Evolutionary conservation across 2,329 filamentous ascomycete genomes (phyloP).

Genomic region (Plenodomus lindquistii): DNA sequence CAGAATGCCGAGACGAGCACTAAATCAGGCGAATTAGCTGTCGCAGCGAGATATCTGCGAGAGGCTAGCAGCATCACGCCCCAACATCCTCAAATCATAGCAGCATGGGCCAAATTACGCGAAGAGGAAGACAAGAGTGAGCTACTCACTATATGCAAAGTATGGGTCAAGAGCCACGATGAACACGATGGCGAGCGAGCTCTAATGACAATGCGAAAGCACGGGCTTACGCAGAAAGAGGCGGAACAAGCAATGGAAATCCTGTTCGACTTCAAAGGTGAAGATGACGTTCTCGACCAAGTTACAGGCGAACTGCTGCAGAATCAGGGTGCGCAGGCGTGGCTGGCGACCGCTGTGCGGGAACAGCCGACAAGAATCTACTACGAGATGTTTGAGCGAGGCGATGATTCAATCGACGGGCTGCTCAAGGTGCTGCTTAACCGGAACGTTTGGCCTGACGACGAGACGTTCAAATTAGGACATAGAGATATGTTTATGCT

Average conservation of each 20-base stretch:
- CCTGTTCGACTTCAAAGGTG: conserved; percentile 47
- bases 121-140: conserved; percentile 44
- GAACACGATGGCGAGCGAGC: conserved; percentile 49
- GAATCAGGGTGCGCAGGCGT: conserved; percentile 43
- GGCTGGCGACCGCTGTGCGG: conserved; percentile 44
- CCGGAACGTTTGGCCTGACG: conserved; percentile 46
- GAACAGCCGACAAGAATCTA: conserved; percentile 49
- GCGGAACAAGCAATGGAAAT: conserved; percentile 47
- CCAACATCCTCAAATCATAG: conserved; percentile 46
- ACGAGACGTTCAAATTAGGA: conserved; percentile 50
- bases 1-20: conserved; percentile 32
- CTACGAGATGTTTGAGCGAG: conserved; percentile 49
- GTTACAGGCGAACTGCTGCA: conserved; percentile 45
- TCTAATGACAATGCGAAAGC: conserved; percentile 29
- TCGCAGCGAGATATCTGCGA: conserved; percentile 48
- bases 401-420: conserved; percentile 52
- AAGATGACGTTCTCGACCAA: conserved; percentile 48
- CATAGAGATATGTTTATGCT: conserved; percentile 69
- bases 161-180: conserved; percentile 40
- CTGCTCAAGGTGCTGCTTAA: conserved; percentile 50
- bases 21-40: conserved; percentile 39
- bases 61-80: conserved; percentile 51
- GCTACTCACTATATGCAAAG: conserved; percentile 38
- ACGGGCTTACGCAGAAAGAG: conserved; percentile 43
- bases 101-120: conserved; percentile 46